Evolutionary conservation across 2,329 filamentous ascomycete species (phyloP), one percentile per base, ranked within the genome.

Genomic region (Thielaviopsis musarum): DNA sequence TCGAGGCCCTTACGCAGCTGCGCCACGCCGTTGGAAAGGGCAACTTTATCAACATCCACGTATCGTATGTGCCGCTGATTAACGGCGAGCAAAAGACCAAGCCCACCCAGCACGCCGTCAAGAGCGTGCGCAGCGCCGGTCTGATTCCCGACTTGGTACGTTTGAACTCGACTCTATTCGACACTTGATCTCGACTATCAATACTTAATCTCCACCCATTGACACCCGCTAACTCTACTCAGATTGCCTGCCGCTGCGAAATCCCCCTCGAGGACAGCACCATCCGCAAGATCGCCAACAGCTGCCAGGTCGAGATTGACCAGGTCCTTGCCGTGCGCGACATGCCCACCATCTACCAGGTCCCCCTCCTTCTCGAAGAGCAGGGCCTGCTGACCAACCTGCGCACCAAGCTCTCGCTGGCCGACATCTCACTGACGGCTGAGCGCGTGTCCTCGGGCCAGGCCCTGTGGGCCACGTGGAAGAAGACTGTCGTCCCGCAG

Each of bases 211-310:
- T 15, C 19, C 5, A 10, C 9, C 1, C 17, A 45, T 2, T 22
- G 15, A 51, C 22, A 13, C 22, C 49, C 9, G 30, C 56, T 58
- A 21, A 61, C 49, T 2, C 15, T 19, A 15, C 15, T 12, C 53
- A 88, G 85, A 93, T 97, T 73, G 93, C 91, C 15, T 97, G 93
- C 70, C 88, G 93, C 58, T 97, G 91, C 70, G 85, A 91, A 67
- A 77, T 79, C 57, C 80, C 84, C 13, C 80, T 97, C 6, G 84
- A 88, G 54, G 76, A 82, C 45, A 73, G 75, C 9, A 91, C 89
- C 0, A 83, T 91, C 56, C 78, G 85, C 63, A 97, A 98, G 75
- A 89, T 98, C 63, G 90, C 91, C 62, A 81, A 82, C 67, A 88
- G 85, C 72, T 97, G 91, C 71, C 88, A 95, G 68, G 85, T 96